A percentile compares a stretch with the other conserved stretches of the same genome.
These are phyloP conservation scores for Murraya koenigii DNA, from an alignment of 345 rosid genomes.

Conservation along the genomic window DNA sequence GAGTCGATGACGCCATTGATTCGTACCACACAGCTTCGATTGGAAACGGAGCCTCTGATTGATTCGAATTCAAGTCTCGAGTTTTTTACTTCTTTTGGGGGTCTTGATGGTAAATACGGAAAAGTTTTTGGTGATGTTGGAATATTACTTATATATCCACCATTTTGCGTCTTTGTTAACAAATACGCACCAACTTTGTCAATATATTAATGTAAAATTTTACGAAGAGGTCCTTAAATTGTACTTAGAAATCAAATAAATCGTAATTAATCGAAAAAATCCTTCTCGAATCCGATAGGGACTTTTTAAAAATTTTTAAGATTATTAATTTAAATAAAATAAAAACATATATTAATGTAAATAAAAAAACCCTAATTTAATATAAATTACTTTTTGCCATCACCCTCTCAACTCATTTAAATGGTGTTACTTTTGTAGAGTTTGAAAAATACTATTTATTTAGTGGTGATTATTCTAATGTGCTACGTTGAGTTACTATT, in stretches of 20 bases:
- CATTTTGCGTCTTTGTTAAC: not conserved
- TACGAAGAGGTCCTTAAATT: not conserved
- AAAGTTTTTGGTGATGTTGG: not conserved
- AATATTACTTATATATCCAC: not conserved
- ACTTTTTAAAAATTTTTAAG: too few relatives aligned
- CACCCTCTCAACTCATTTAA: not conserved
- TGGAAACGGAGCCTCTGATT: not conserved
- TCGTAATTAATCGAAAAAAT: too few relatives aligned
- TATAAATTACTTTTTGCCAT: too few relatives aligned
- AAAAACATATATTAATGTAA: too few relatives aligned
- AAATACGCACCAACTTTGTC: not conserved
- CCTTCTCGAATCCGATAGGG: too few relatives aligned
- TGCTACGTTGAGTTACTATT: too few relatives aligned
- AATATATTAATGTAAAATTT: too few relatives aligned
- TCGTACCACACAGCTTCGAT: not conserved
- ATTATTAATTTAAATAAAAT: too few relatives aligned
- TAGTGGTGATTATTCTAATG: accelerated
- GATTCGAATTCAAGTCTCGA: not conserved
- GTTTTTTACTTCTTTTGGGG: not conserved
- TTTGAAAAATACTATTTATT: too few relatives aligned
- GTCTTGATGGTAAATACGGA: not conserved
- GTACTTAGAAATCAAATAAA: not conserved
- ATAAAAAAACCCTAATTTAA: too few relatives aligned
- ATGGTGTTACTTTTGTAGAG: too few relatives aligned
- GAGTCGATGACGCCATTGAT: conserved; percentile 4